Percentiles rank a stretch among this genome's conserved stretches.
phyloP scores from a whole-genome alignment of 2,329 filamentous ascomycete species.

The Aspergillus sp. region DNA sequence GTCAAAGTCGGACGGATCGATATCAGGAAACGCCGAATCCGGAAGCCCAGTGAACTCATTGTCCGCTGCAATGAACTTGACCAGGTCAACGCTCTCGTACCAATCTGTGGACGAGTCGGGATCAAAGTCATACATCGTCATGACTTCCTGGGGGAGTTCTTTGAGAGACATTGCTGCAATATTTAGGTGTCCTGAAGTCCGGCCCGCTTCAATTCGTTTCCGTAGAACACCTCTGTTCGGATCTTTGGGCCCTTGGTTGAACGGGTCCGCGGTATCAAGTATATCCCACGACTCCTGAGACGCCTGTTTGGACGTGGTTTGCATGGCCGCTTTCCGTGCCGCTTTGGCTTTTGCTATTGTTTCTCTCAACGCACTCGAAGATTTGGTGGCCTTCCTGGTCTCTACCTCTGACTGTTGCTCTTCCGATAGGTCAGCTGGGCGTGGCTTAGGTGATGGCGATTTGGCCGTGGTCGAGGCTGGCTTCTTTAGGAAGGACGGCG shows the following conservation, averaged over 20 bases:
- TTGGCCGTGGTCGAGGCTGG: constrained; percentile 25
- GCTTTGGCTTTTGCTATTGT: constrained; percentile 93
- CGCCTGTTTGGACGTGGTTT: constrained; percentile 24
- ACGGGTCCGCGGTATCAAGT: constrained; percentile 39
- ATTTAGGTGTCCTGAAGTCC: constrained; percentile 78
- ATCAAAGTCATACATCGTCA: constrained; percentile 86
- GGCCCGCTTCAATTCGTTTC: constrained; percentile 69
- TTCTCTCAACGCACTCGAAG: constrained; percentile 77
- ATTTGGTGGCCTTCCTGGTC: constrained; percentile 56
- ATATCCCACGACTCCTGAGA: constrained; percentile 49
- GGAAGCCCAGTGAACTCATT: constrained; percentile 77
- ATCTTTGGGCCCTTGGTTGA: constrained; percentile 60
- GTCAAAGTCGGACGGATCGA: constrained; percentile 53
- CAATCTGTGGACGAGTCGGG: constrained; percentile 66
- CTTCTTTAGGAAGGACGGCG: constrained; percentile 23
- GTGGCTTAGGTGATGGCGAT: constrained; percentile 29
- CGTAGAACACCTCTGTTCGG: constrained; percentile 65
- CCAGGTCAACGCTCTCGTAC: constrained; percentile 89
- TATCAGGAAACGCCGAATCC: constrained; percentile 76
- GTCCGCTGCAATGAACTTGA: constrained; percentile 79
- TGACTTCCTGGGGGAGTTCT: constrained; percentile 75
- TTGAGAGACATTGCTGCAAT: constrained; percentile 80
- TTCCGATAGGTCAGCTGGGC: constrained; percentile 25
- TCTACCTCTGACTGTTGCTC: constrained; percentile 31
- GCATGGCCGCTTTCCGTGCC: constrained; percentile 59